Percentiles rank a stretch among this genome's conserved stretches.
Evolutionary conservation across 2,329 filamentous ascomycete genomes (phyloP).

Genomic region (Sporothrix dimorphospora): DNA sequence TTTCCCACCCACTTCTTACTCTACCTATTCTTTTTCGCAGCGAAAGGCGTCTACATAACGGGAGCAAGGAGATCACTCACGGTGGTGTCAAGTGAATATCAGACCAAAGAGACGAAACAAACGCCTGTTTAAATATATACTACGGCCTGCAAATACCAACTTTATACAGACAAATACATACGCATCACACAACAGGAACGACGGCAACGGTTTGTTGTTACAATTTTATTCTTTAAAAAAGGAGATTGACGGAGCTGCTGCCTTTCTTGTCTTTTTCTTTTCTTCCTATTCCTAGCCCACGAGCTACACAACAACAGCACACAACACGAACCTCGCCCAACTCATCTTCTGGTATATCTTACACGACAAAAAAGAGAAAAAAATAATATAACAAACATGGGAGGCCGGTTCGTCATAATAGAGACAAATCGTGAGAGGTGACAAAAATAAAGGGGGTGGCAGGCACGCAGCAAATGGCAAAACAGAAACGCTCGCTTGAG

Average conservation of each 20-base stretch:
- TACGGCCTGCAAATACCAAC: background rate
- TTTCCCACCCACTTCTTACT: background rate
- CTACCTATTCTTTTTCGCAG: background rate
- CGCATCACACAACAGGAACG: background rate
- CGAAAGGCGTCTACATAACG: background rate
- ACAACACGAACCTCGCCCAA: background rate
- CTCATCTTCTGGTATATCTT: constrained; percentile 6
- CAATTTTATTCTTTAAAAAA: background rate
- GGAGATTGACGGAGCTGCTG: constrained; percentile 11
- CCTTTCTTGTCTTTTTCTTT: constrained; percentile 1
- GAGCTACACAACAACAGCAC: background rate
- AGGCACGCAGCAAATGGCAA: background rate
- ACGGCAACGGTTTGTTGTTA: background rate
- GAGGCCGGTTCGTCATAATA: background rate
- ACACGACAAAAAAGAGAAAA: constrained; percentile 6
- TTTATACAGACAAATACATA: background rate
- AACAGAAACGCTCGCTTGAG: background rate
- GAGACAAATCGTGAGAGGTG: background rate
- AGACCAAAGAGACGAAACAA: background rate
- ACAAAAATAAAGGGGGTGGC: background rate
- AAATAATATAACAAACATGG: background rate
- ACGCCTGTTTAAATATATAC: background rate
- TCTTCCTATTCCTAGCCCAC: background rate
- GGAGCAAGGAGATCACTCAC: background rate
- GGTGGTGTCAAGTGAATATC: background rate